phyloP scores from a whole-genome alignment of 1,284 basidiomycete species.

The Cutaneotrichosporon dermatis region DNA sequence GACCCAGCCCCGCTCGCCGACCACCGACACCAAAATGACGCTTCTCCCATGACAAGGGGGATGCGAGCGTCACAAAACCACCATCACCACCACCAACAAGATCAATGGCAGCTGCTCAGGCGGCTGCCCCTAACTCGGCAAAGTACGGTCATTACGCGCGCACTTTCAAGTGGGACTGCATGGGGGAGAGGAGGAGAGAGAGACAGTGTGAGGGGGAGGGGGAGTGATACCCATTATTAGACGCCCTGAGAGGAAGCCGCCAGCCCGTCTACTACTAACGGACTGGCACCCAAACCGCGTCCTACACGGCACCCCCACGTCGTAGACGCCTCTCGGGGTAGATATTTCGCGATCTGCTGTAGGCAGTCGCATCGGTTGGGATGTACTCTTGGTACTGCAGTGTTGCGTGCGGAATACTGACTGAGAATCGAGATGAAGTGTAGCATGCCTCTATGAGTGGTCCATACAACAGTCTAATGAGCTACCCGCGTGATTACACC shows the following conservation, averaged over 20 bases:
- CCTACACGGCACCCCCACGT: slow-evolving; percentile 6
- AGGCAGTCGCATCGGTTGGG: slow-evolving; percentile 3
- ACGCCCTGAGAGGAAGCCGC: slow-evolving; percentile 5
- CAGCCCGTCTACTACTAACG: neutral
- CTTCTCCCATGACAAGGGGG: slow-evolving; percentile 2
- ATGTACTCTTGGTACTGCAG: slow-evolving; percentile 2
- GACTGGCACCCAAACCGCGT: slow-evolving; percentile 4
- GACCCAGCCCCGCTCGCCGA: slow-evolving; percentile 25
- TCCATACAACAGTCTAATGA: neutral
- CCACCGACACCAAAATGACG: neutral
- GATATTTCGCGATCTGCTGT: neutral
- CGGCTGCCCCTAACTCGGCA: neutral
- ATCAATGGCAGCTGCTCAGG: neutral
- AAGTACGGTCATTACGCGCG: neutral
- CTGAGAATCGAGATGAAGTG: neutral
- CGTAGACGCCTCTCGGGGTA: slow-evolving; percentile 6
- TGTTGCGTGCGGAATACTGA: neutral
- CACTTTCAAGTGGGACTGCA: neutral
- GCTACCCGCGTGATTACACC: neutral
- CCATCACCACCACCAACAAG: neutral
- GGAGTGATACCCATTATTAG: slow-evolving; percentile 5
- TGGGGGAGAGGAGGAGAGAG: neutral
- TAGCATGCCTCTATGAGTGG: neutral
- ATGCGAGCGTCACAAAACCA: neutral
- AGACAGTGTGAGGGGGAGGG: neutral